Base-by-base conservation (phyloP, 177 flowering plant genomes). In the Vitis hybrid region DNA sequence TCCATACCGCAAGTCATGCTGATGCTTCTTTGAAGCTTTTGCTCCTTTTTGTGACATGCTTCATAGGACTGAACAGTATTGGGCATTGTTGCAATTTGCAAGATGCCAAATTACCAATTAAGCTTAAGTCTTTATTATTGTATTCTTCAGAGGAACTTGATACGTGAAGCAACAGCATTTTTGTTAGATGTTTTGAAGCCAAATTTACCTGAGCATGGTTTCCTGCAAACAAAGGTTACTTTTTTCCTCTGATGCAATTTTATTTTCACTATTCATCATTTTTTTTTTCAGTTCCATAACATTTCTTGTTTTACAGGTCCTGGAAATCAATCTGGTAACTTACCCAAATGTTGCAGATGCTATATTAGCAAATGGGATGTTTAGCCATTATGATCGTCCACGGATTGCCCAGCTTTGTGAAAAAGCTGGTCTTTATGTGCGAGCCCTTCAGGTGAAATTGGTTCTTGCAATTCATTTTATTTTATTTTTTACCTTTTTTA, bases 291-390 rank as follows among this genome's bases (percentile, higher is more conserved):
- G 19, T 22, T 39, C 16, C 63, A 39, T 73, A 66, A 55, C 49
- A 51, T 34, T 58, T 56, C 39, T 16, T 61, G 39, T 14, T 65
- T 18, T 69, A 19, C 80, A 96, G 99, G 99, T 96, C 18, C 76
- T 96, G 81, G 99, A 96, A 71, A 92, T 96, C 80, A 96, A 96
- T 82, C 83, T 96, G 48, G 98, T 96, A 26, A 92, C 99, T 8
- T 96, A 90, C 77, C 98, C 99, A 49, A 96, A 96, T 82, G 99
- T 96, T 45, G 99, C 99, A 58, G 99, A 96, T 86, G 99, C 99
- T 29, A 94, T 96, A 60, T 83, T 96, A 71, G 98, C 99, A 48
- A 96, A 96, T 84, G 99, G 99, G 29, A 96, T 96, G 99, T 96
- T 96, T 75, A 89, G 94, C 77, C 99, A 96, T 71, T 96, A 96